Percentiles rank a stretch among this genome's conserved stretches.
phyloP scores from a whole-genome alignment of 495 filamentous ascomycete species.

The Xylaria longipes region DNA sequence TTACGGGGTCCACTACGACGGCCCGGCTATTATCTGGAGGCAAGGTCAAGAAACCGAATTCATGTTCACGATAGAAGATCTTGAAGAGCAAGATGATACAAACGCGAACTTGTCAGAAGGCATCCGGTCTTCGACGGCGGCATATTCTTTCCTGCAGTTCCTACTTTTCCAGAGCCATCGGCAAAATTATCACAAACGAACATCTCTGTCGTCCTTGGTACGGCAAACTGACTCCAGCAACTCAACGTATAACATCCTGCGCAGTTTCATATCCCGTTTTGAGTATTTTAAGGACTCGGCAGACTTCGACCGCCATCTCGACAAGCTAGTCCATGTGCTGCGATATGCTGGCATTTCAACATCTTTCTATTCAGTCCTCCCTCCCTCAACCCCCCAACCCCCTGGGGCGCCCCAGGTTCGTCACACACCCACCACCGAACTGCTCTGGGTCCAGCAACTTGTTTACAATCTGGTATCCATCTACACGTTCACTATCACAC shows the following conservation, averaged over 20 bases:
- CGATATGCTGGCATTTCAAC: constrained; percentile 37
- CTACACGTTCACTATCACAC: constrained; percentile 50
- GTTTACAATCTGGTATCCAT: constrained; percentile 32
- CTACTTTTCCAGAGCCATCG: constrained; percentile 76
- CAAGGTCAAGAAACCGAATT: constrained; percentile 59
- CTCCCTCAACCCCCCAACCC: constrained; percentile 24
- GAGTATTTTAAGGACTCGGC: constrained; percentile 34
- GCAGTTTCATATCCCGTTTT: constrained; percentile 37
- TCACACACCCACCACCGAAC: constrained; percentile 35
- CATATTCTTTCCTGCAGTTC: constrained; percentile 63
- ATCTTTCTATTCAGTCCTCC: constrained; percentile 27
- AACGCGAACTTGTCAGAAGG: constrained; percentile 57
- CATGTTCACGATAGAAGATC: constrained; percentile 69
- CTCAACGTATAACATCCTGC: constrained; percentile 38
- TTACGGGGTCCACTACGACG: constrained; percentile 67
- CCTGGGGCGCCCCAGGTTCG: constrained; percentile 15
- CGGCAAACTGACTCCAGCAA: constrained; percentile 42
- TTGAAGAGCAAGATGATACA: constrained; percentile 53
- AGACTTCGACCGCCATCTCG: constrained; percentile 30
- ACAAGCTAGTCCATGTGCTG: constrained; percentile 33
- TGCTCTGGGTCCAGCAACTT: constrained; percentile 37
- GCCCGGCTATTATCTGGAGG: constrained; percentile 65
- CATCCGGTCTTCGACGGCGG: constrained; percentile 45
- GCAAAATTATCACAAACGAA: constrained; percentile 67
- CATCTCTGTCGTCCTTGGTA: constrained; percentile 66